Base-by-base conservation (phyloP, 2,329 filamentous ascomycete species). In the Plenodomus tracheiphilus region DNA sequence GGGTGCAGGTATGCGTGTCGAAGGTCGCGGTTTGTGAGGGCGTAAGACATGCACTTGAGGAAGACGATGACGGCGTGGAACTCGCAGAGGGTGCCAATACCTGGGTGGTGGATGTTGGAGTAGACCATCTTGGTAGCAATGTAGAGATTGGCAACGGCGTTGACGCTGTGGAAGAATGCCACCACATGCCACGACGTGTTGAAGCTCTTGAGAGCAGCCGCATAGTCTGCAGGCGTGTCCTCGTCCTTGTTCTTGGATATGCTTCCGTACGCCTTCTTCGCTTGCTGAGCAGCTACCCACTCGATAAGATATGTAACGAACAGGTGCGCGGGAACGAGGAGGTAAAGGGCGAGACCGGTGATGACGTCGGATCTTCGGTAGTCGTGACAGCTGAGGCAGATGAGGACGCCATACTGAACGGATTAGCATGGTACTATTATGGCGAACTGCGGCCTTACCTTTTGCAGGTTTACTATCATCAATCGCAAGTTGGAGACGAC, bases 401-500 rank as follows among this genome's bases (percentile, higher is more conserved):
- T 95, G 49, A 97, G 79, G 49, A 97, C 91, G 45, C 94, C 94
- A 69, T 99, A 99, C 89, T 93, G 69, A 35, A 38, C 8, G 19
- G 21, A 53, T 59, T 40, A 56, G 68, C 25, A n/a, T 28, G 36
- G 15, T 22, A 41, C 65, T 46, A 32, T 9, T 16, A 18, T 35
- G 9, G 36, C 56, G 56, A 32, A 19, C 10, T 44, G 19, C 18
- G 30, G 13, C 18, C 62, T 53, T 69, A 90, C 89, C 81, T 97
- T 97, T 78, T 93, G 89, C 61, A 93, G 90, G 69, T 99, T 99
- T 74, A 97, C 94, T 67, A 99, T 91, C 77, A 97, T 90, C 65
- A 99, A 80, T 56, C 94, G 86, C 43, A 99, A 75, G 70, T 99
- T 99, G 64, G 92, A 94, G 41, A 93, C 91, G 65, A 97, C 90